Evolutionary conservation across 2,329 filamentous ascomycete species (phyloP), one percentile per base, ranked within the genome.

Genomic region (Dactylonectria macrodidyma): DNA sequence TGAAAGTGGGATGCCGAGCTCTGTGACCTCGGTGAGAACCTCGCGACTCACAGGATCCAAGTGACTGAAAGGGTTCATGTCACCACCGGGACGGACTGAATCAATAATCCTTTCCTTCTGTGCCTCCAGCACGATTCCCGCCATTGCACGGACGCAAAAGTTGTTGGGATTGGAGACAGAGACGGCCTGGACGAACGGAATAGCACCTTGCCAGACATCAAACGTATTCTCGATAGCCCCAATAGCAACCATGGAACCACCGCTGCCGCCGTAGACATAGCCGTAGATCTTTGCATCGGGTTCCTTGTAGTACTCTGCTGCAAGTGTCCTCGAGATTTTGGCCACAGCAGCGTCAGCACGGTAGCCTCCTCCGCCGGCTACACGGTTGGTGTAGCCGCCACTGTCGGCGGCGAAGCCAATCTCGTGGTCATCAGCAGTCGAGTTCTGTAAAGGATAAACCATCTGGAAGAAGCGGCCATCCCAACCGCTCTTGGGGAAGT

Each of bases 211-310:
- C 71, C 71, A 73, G 34, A 73, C 46, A 6, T 59, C 71, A 26
- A 50, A 24, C 7, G 67, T 68, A n/a, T 67, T 61, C 47, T 73
- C 71, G 14, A 66, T 56, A 36, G 69, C 69, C 8, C 69, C 69
- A 22, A 73, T 52, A 24, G 66, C 63, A 9, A 66, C 41, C 3
- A 68, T 41, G 5, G 71, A 73, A 19, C 71, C 69, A 3, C 71
- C 71, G 44, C 71, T 71, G 1, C 62, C 69, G 11, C 71, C 69
- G 30, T 70, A 69, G 34, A 71, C 34, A 16, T 71, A 73, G 7
- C 71, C 69, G 9, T 73, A 65, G 33, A 71, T 71, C 7, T 59
- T 46, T n/a, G 19, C 14, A 11, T 54, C 16, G 2, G 33, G 14
- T 19, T 19, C 19, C 11, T 46, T 51, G 48, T 71, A 73, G 30